Evolutionary conservation across 768 basidiomycete genomes (phyloP).

Genomic region (Postia placenta): DNA sequence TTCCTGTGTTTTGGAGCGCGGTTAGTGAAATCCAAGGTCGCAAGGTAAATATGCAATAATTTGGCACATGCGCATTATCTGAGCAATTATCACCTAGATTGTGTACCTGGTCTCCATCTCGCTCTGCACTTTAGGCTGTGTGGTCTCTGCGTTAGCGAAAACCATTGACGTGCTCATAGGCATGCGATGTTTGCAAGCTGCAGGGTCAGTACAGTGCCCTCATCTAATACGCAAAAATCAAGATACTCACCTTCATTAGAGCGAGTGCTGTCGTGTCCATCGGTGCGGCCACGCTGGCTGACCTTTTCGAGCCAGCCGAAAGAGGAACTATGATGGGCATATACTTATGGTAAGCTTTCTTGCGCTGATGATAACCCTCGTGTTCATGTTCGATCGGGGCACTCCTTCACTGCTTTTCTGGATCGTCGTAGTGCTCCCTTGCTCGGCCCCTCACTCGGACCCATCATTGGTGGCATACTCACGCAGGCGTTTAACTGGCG

Average conservation of each 20-base stretch:
- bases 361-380: too few relatives aligned
- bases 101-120: constrained; percentile 49
- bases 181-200: constrained; percentile 63
- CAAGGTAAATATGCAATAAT: constrained; percentile 38
- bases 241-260: not conserved
- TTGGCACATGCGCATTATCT: not conserved
- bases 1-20: constrained; percentile 64
- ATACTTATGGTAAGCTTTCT: constrained; percentile 50
- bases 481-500: constrained; percentile 72
- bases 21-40: constrained; percentile 73
- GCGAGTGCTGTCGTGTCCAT: constrained; percentile 61
- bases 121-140: constrained; percentile 52
- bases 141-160: constrained; percentile 48
- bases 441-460: constrained; percentile 64
- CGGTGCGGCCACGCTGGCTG: constrained; percentile 73
- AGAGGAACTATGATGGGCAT: constrained; percentile 76
- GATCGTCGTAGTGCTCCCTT: constrained; percentile 50
- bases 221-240: not conserved
- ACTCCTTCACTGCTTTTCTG: not conserved
- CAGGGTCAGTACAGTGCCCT: constrained; percentile 36
- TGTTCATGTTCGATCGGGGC: too few relatives aligned
- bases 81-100: constrained; percentile 33
- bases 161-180: constrained; percentile 57
- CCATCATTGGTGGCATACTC: constrained; percentile 66
- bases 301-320: constrained; percentile 70